phyloP scores from a whole-genome alignment of 2,329 filamentous ascomycete genomes.

The Sphaerulina populicola region DNA sequence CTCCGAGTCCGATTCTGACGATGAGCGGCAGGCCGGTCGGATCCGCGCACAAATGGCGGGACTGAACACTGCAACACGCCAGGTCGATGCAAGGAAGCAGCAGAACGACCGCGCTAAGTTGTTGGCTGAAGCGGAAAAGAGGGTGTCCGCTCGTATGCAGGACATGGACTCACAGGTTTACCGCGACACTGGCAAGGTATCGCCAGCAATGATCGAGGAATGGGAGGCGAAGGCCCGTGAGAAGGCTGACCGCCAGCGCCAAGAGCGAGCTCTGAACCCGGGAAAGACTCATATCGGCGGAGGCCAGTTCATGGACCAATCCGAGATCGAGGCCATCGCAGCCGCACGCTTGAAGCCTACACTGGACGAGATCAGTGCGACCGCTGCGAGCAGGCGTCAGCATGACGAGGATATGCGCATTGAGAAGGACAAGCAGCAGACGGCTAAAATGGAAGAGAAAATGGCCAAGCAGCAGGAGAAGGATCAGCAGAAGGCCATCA shows the following conservation, averaged over 20 bases:
- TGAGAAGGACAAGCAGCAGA: slow-evolving; percentile 58
- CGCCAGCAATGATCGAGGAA: slow-evolving; percentile 59
- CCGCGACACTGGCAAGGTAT: slow-evolving; percentile 64
- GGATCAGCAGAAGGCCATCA: slow-evolving; percentile 42
- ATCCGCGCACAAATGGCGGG: slow-evolving; percentile 73
- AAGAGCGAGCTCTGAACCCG: slow-evolving; percentile 50
- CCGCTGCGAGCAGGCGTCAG: slow-evolving; percentile 63
- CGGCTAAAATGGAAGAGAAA: slow-evolving; percentile 51
- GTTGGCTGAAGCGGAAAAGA: slow-evolving; percentile 70
- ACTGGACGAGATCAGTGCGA: slow-evolving; percentile 73
- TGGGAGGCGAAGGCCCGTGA: slow-evolving; percentile 72
- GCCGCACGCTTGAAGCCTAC: slow-evolving; percentile 69
- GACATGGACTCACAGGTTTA: slow-evolving; percentile 76
- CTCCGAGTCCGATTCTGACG: slow-evolving; percentile 46
- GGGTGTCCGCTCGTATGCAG: slow-evolving; percentile 70
- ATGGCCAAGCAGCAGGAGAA: slow-evolving; percentile 41
- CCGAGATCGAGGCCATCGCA: slow-evolving; percentile 72
- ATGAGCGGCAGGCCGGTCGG: slow-evolving; percentile 60
- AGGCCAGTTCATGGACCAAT: slow-evolving; percentile 68
- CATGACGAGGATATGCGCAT: slow-evolving; percentile 54
- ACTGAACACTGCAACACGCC: slow-evolving; percentile 58
- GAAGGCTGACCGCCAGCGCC: slow-evolving; percentile 57
- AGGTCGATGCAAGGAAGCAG: slow-evolving; percentile 66
- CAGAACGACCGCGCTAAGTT: slow-evolving; percentile 66
- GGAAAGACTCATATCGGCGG: slow-evolving; percentile 64